Evolutionary conservation across 371 early-diverging fungal species (phyloP).

Genomic region (Mortierella sp.): DNA sequence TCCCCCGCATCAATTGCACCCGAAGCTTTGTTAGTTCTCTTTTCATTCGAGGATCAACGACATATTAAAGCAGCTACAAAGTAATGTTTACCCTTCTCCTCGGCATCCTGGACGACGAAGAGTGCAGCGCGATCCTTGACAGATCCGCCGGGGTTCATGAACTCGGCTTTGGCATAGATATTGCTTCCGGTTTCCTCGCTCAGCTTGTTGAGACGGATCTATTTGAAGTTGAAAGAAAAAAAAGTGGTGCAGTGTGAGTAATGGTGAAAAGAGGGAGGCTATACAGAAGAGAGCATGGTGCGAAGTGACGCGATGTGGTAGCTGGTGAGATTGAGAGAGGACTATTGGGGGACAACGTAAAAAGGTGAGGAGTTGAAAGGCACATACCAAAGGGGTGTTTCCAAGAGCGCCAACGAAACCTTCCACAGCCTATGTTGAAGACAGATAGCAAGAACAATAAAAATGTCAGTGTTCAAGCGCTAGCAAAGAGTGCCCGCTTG

Average conservation of each 20-base stretch:
- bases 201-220: conserved; percentile 81
- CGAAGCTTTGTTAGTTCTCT: neutral
- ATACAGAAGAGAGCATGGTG: neutral
- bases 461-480: neutral
- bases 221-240: conserved; percentile 13
- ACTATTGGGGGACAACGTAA: neutral
- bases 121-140: conserved; percentile 98
- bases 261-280: neutral
- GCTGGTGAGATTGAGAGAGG: neutral
- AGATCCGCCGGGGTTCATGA: conserved; percentile 98
- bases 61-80: no score
- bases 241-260: neutral
- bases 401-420: conserved; percentile 95
- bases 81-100: conserved; percentile 67
- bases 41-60: no score
- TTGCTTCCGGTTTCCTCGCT: conserved; percentile 90
- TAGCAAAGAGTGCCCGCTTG: neutral
- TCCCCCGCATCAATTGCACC: neutral
- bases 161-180: conserved; percentile 95
- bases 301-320: conserved; percentile 10
- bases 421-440: conserved; percentile 53
- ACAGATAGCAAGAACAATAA: neutral
- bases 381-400: conserved; percentile 91
- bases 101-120: conserved; percentile 94
- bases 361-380: neutral